A percentile compares a stretch with the other conserved stretches of the same genome.
Conservation (phyloP, 345 rosid genomes). For the Populus davidiana region DNA sequence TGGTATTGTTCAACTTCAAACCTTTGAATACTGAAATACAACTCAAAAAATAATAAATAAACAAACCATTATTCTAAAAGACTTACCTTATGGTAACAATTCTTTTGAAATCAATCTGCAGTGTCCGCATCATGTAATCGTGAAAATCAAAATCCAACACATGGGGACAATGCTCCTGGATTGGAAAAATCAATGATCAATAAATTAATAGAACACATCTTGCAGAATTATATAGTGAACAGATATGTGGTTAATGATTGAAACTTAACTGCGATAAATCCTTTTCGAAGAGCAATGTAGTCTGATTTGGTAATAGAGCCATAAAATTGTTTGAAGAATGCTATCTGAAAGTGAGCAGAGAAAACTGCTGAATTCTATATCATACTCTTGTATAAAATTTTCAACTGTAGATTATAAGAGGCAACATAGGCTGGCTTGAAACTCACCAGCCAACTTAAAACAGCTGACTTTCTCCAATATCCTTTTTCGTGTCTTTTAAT, state of each 20-base stretch:
- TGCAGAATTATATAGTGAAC: neutral
- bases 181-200: neutral
- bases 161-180: conserved; percentile 47
- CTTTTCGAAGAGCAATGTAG: conserved; percentile 62
- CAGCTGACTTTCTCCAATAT: conserved; percentile 59
- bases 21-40: neutral
- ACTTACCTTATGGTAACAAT: conserved; percentile 73
- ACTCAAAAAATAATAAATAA: neutral
- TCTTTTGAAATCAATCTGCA: conserved; percentile 61
- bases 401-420: neutral
- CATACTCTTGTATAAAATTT: neutral
- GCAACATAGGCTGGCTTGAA: neutral
- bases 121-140: conserved; percentile 58
- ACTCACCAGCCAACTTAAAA: conserved; percentile 74
- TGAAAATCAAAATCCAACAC: conserved; percentile 49
- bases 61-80: neutral
- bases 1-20: neutral
- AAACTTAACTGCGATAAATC: conserved; percentile 60
- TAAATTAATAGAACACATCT: neutral
- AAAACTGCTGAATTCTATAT: neutral
- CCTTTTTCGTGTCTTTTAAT: conserved; percentile 43
- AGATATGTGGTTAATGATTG: neutral
- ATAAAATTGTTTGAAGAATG: conserved; percentile 84
- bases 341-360: conserved; percentile 42
- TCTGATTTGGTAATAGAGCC: conserved; percentile 77